Evolutionary conservation across 176 grass and related monocot genomes (phyloP).

Genomic region (Aegilops sharonensis): DNA sequence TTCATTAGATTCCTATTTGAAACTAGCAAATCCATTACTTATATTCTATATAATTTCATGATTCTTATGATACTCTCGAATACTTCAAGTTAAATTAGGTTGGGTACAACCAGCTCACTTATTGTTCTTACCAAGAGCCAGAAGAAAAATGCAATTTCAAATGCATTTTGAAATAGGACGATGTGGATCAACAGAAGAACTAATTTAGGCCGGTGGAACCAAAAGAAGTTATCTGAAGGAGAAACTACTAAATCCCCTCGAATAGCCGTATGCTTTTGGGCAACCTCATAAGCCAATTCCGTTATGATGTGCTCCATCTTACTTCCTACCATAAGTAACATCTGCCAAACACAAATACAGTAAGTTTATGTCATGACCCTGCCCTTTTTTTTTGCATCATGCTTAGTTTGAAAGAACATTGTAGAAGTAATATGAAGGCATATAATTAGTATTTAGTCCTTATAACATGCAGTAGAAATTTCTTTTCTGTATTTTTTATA

Average conservation of each 20-base stretch:
- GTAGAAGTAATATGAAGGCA: not conserved
- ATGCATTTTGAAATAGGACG: slow-evolving; percentile 77
- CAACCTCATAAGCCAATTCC: slow-evolving; percentile 66
- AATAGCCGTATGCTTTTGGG: slow-evolving; percentile 49
- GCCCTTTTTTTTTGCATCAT: not conserved
- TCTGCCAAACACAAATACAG: slow-evolving; percentile 14
- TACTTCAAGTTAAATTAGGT: not conserved
- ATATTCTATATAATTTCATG: not conserved
- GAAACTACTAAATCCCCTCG: slow-evolving; percentile 59
- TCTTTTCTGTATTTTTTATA: not conserved
- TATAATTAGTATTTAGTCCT: not conserved
- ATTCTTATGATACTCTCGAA: not conserved
- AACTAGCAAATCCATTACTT: not conserved
- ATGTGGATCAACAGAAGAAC: slow-evolving; percentile 81
- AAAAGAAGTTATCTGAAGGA: slow-evolving; percentile 75
- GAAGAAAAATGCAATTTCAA: slow-evolving; percentile 82
- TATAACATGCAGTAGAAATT: not conserved
- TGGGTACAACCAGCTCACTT: too few relatives aligned
- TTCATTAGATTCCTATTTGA: not conserved
- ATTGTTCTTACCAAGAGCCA: slow-evolving; percentile 65
- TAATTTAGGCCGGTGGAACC: slow-evolving; percentile 67
- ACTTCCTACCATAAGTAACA: slow-evolving; percentile 58
- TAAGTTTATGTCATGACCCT: not conserved
- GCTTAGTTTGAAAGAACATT: not conserved
- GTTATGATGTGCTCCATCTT: slow-evolving; percentile 96